These are phyloP conservation scores for Moesziomyces parantarcticus DNA, from an alignment of 1,284 basidiomycete species.

Conservation along the genomic window DNA sequence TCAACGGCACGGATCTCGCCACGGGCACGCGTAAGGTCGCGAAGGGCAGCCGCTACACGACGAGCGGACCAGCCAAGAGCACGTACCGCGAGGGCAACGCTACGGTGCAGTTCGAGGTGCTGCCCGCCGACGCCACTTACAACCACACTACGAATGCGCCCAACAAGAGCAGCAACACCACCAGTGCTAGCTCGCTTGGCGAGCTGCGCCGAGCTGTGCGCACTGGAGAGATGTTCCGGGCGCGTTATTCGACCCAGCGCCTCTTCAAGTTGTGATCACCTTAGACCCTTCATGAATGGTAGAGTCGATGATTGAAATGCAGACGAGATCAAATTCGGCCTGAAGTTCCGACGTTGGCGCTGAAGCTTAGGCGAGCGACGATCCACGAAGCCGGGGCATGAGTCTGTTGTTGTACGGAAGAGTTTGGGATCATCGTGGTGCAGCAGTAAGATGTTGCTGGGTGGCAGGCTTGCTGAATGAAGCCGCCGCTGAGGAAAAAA, in stretches of 20 bases:
- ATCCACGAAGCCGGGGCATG: too few relatives aligned
- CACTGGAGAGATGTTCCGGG: slow-evolving; percentile 24
- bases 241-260: slow-evolving; percentile 27
- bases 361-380: too few relatives aligned
- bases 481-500: background rate
- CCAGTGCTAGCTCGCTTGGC: background rate
- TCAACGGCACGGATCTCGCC: slow-evolving; percentile 44
- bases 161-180: slow-evolving; percentile 10
- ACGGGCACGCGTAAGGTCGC: slow-evolving; percentile 32
- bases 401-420: too few relatives aligned
- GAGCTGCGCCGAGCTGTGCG: slow-evolving; percentile 5
- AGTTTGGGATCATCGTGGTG: too few relatives aligned
- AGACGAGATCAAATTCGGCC: background rate
- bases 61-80: slow-evolving; percentile 29
- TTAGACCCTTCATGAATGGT: background rate
- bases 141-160: slow-evolving; percentile 39
- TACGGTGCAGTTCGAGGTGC: slow-evolving; percentile 39
- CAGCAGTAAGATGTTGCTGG: too few relatives aligned
- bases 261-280: slow-evolving; percentile 12
- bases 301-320: background rate
- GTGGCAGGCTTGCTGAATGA: too few relatives aligned
- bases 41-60: slow-evolving; percentile 20
- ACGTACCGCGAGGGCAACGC: slow-evolving; percentile 39
- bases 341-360: too few relatives aligned
- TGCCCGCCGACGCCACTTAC: slow-evolving; percentile 34